A percentile compares a stretch with the other conserved stretches of the same genome.
These are phyloP conservation scores for Barnettozyma hawaiiensis DNA, from an alignment of 1,139 yeast genomes.

Conservation along the genomic window DNA sequence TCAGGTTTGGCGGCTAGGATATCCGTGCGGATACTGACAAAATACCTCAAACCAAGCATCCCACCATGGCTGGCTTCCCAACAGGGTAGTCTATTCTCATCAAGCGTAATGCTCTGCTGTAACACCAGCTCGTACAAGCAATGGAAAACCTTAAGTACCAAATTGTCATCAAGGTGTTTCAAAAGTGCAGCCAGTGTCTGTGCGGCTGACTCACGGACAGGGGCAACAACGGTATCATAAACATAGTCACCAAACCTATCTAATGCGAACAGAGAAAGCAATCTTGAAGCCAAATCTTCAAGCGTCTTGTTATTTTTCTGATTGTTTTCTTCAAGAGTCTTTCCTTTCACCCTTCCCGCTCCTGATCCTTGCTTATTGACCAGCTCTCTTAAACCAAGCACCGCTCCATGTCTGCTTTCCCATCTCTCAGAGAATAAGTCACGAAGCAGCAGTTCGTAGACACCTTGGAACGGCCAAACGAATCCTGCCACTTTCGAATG, in stretches of 20 bases:
- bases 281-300: constrained; percentile 83
- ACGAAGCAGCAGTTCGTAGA: constrained; percentile 74
- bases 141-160: constrained; percentile 54
- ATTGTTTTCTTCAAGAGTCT: constrained; percentile 56
- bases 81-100: constrained; percentile 33
- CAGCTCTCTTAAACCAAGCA: constrained; percentile 85
- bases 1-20: constrained; percentile 54
- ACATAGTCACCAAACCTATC: constrained; percentile 98
- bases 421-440: constrained; percentile 83
- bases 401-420: constrained; percentile 97
- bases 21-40: constrained; percentile 85
- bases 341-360: constrained; percentile 77
- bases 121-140: constrained; percentile 65
- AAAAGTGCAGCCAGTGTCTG: constrained; percentile 89
- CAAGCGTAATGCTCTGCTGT: constrained; percentile 43
- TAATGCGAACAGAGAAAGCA: constrained; percentile 82
- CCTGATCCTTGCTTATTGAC: constrained; percentile 79
- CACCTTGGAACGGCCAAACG: constrained; percentile 97
- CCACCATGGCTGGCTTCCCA: constrained; percentile 99
- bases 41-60: constrained; percentile 85
- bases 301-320: constrained; percentile 60
- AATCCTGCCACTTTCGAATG: constrained; percentile 73
- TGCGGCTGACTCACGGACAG: constrained; percentile 94
- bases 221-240: constrained; percentile 96
- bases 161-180: constrained; percentile 58